Evolutionary conservation across 1,139 yeast species (phyloP).

Genomic region (Suhomyces panamericanus): DNA sequence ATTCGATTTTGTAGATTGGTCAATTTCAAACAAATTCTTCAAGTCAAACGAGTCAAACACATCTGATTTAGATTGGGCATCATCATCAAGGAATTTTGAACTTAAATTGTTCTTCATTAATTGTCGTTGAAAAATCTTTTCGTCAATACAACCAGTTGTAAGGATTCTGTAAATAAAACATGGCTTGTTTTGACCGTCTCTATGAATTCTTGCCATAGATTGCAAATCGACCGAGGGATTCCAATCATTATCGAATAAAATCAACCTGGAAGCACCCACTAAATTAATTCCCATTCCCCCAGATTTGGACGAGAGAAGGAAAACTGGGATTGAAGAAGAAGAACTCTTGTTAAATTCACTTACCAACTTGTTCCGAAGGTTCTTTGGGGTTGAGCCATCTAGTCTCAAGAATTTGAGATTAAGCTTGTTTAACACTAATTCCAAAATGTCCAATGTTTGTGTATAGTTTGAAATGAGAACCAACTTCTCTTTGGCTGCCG

Average conservation of each 20-base stretch:
- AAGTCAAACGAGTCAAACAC: slow-evolving; percentile 66
- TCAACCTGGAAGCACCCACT: slow-evolving; percentile 84
- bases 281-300: slow-evolving; percentile 95
- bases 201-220: slow-evolving; percentile 93
- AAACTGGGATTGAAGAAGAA: slow-evolving; percentile 52
- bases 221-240: slow-evolving; percentile 92
- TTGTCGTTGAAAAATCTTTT: slow-evolving; percentile 93
- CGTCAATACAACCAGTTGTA: slow-evolving; percentile 90
- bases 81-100: slow-evolving; percentile 70
- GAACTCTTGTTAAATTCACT: slow-evolving; percentile 61
- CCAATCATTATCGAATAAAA: slow-evolving; percentile 90
- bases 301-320: slow-evolving; percentile 81
- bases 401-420: slow-evolving; percentile 59
- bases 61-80: slow-evolving; percentile 31
- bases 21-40: slow-evolving; percentile 69
- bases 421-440: slow-evolving; percentile 51
- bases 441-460: slow-evolving; percentile 78
- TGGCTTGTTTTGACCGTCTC: slow-evolving; percentile 85
- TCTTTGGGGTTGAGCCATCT: slow-evolving; percentile 82
- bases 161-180: slow-evolving; percentile 82
- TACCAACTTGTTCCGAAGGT: slow-evolving; percentile 64
- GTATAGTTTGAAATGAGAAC: slow-evolving; percentile 90
- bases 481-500: slow-evolving; percentile 60
- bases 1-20: slow-evolving; percentile 54
- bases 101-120: slow-evolving; percentile 80